Base-by-base conservation (phyloP, 345 rosid species). In the Psidium friedrichsthalianum region DNA sequence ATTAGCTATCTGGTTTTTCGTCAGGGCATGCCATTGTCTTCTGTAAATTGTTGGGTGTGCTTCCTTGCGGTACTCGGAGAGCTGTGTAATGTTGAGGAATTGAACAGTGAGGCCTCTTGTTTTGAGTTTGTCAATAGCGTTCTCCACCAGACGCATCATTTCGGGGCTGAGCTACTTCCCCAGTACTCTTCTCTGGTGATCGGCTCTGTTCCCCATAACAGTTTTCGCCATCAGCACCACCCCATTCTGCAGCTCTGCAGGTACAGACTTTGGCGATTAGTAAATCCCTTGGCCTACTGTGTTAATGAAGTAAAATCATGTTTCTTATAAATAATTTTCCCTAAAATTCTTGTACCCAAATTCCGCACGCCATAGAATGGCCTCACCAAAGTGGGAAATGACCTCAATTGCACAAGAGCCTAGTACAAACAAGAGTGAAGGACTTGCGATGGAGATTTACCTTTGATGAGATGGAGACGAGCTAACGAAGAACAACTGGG, bases 381-480 rank as follows among this genome's bases (percentile, higher is more conserved):
- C 54, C 54, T 4, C 54, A 14, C 54, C 54, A 52, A 52, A 52
- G 54, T 52, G 54, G 18, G 16, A 52, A 52, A 52, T 52, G 16
- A 51, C 54, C 54, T 13, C 15, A 51, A 51, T 51, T 51, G 54
- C 14, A 51, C 51, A 9, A 47, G 11, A 9, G 12, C 51, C 51
- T 2, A 49, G 54, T 52, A 13, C 16, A 52, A 52, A 52, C 18
- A 52, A 52, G 14, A 49, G 54, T 18, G 54, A 52, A 52, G 54
- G 16, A 52, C 18, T 52, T 52, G 16, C 54, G 16, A 4, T 3
- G 54, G 18, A 15, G 29, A 22, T 29, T 9, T 89, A 97, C 99
- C 92, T 95, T 89, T 93, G 88, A 82, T 97, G 98, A 61, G 95
- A 93, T 29, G 99, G 99, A 27, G 98, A 96, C 96, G 91, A 93